Evolutionary conservation across 2,329 filamentous ascomycete species (phyloP), one percentile per base, ranked within the genome.

Genomic region (Myriosclerotinia duriaeana): DNA sequence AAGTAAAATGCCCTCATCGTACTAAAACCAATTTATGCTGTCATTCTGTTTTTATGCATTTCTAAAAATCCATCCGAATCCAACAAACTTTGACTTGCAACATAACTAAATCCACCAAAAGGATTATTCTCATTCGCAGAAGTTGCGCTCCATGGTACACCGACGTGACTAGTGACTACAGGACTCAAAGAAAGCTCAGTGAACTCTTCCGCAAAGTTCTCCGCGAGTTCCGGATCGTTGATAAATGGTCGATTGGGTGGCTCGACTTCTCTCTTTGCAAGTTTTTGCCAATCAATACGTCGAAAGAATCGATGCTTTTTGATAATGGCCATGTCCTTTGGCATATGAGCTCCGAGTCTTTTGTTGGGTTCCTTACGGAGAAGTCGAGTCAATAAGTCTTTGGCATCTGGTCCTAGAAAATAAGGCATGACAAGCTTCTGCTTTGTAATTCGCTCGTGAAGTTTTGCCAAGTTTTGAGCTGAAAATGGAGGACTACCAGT

Each of bases 231-330:
- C 0, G 95, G 95, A 74, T 99, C 93, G 0, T 95, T 98, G 75
- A 99, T 94, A 74, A 98, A 84, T 20, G 95, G 95, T 76, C 90
- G 87, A 73, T 99, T 98, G 0, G 95, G 95, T 0, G 95, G 91
- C 72, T 91, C 89, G 56, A 97, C 72, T 78, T 97, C 92, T 46
- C 94, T 86, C 38, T 86, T 87, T 69, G 90, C 92, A 17, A 99
- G 85, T 73, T 88, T 89, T 79, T 88, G 89, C 95, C 95, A 99
- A 80, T 99, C 89, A 74, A 99, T 96, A 81, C 92, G 95, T 75
- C 91, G 88, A 85, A 99, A 99, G 83, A 99, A 99, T 12, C 95
- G 87, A 77, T 99, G 95, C 70, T 89, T 88, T 83, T 96, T 96
- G 80, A 99, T 90, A 0, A 84, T 89, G 65, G 86, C 83, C 60